These are phyloP conservation scores for Setaria viridis DNA, from an alignment of 202 grass and related monocot species.

Conservation along the genomic window DNA sequence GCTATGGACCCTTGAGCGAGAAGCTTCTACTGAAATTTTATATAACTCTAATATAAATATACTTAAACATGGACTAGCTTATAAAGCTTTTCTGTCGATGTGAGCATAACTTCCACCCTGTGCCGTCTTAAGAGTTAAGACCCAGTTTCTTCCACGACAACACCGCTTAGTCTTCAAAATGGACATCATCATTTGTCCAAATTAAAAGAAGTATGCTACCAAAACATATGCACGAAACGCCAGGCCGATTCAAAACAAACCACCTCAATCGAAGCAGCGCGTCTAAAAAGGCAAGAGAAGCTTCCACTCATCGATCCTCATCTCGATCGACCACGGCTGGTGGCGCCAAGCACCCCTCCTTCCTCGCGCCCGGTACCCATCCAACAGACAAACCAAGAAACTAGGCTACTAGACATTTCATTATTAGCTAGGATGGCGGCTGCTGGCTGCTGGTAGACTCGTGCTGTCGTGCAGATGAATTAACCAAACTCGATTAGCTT, in stretches of 20 bases:
- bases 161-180: background rate
- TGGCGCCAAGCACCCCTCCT: background rate
- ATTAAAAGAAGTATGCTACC: background rate
- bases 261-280: background rate
- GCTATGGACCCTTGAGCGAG: conserved; percentile 64
- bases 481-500: conserved; percentile 10
- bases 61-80: too few relatives aligned
- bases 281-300: conserved; percentile 6
- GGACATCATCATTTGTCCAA: background rate
- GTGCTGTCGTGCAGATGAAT: background rate
- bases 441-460: background rate
- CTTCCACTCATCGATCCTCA: background rate
- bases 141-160: background rate
- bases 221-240: background rate
- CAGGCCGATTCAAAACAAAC: background rate
- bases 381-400: background rate
- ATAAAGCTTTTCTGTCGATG: too few relatives aligned
- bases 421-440: too few relatives aligned
- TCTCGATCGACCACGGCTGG: background rate
- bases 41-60: too few relatives aligned
- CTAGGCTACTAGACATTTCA: too few relatives aligned
- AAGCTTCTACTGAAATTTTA: too few relatives aligned
- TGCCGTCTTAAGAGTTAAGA: background rate
- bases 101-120: background rate
- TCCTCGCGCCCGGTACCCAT: background rate